Conservation (phyloP, 179 eudicot species). For the Gypsophila paniculata region DNA sequence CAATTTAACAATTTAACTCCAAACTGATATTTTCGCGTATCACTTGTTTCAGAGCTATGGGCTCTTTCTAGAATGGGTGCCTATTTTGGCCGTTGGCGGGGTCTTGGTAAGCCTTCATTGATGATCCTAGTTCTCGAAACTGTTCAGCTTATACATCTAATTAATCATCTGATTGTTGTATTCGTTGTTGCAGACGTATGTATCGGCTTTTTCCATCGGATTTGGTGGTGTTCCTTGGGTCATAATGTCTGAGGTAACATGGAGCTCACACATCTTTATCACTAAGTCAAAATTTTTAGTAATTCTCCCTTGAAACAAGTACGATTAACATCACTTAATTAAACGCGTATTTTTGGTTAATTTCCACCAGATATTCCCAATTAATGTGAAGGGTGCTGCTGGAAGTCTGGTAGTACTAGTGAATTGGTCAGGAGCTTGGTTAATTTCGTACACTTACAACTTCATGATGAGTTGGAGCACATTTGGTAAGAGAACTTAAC, state of each 20-base stretch:
- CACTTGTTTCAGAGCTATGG: slow-evolving; percentile 35
- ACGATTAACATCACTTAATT: no score
- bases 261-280: no score
- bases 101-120: slow-evolving; percentile 43
- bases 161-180: neutral
- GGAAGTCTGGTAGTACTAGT: slow-evolving; percentile 78
- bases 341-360: no score
- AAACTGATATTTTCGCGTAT: neutral
- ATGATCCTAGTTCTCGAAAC: neutral
- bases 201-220: slow-evolving; percentile 56
- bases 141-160: neutral
- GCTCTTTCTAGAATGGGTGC: slow-evolving; percentile 44
- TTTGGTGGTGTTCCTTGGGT: slow-evolving; percentile 79
- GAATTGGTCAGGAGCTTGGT: slow-evolving; percentile 86
- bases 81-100: slow-evolving; percentile 55
- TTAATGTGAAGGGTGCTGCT: slow-evolving; percentile 67
- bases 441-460: slow-evolving; percentile 74
- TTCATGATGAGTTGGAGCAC: slow-evolving; percentile 77
- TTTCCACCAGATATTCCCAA: slow-evolving; percentile 63
- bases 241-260: slow-evolving; percentile 71
- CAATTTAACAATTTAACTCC: neutral
- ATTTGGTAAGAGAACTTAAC: slow-evolving; percentile 24
- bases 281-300: no score
- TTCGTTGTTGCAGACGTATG: slow-evolving; percentile 41
- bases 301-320: no score